Base-by-base conservation (phyloP, 768 basidiomycete genomes). In the Coprinopsis marcescibilis region DNA sequence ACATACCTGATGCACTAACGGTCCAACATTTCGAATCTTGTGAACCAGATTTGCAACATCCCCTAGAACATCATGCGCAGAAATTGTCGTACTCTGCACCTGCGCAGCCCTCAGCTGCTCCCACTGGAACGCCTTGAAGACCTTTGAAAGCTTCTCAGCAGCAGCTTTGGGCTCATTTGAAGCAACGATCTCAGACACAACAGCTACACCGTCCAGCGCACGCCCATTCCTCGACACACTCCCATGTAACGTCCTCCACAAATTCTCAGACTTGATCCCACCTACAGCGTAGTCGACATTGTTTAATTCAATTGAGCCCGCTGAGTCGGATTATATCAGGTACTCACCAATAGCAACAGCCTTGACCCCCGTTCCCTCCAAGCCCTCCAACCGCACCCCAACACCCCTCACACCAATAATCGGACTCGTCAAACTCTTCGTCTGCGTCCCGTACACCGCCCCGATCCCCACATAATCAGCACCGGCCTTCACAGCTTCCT, bases 391-490 rank as follows among this genome's bases (percentile, higher is more conserved):
- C 51, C 95, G 66, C 34, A 65, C 61, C 3, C 86, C 83, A 7
- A 89, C 76, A 1, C 82, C 85, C 36, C 88, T 69, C 6, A 86
- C 81, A 1, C 91, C 92, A 30, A 91, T 63, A 5, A 80, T 60
- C 4, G 78, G 75, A 34, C 67, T 80, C 1, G 75, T 73, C 49
- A 89, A 71, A 51, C 78, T 73, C 61, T 97, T 97, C 24, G 88
- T 92, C 38, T 71, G 68, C 1, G 93, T 97, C 4, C 70, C 69
- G 77, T 83, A 95, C 2, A 91, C 78, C 0, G 94, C 75, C 4
- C 93, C 93, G 23, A 96, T 80, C 1, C 94, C 92, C 36, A 96
- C 71, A 57, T 94, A 96, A 60, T 96, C 90, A 0, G 73, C 89
- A 1, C 79, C 76, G 14, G 78, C 77, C 45, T 71, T 62, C 6